A percentile compares a stretch with the other conserved stretches of the same genome.
Conservation (phyloP, 2,329 filamentous ascomycete species). For the Scolecobasidium constrictum region DNA sequence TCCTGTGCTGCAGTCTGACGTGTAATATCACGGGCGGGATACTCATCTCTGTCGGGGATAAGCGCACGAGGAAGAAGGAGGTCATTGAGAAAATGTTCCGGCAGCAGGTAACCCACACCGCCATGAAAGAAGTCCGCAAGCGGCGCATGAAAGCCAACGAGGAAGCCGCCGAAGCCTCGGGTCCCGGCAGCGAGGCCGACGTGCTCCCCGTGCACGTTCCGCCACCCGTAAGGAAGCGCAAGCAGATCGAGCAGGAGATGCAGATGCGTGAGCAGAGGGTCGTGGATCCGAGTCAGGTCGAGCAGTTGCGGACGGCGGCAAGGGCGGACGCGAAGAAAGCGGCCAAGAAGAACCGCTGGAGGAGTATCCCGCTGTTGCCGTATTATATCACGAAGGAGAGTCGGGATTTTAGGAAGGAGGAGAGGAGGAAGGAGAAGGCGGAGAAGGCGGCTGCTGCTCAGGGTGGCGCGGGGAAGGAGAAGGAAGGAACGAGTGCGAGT, state of each 20-base stretch:
- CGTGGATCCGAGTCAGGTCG: background rate
- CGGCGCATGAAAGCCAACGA: constrained; percentile 15
- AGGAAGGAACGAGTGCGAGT: too few species aligned
- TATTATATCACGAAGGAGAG: background rate
- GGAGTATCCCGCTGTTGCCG: background rate
- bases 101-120: constrained; percentile 61
- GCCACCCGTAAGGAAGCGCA: background rate
- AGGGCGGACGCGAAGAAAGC: background rate
- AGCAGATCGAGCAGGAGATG: background rate
- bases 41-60: constrained; percentile 65
- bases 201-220: background rate
- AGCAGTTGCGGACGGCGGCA: background rate
- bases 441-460: background rate
- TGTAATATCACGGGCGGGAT: constrained; percentile 69
- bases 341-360: background rate
- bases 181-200: background rate
- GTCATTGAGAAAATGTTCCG: constrained; percentile 66
- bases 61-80: constrained; percentile 73
- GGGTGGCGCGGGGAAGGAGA: too few species aligned
- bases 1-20: constrained; percentile 67
- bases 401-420: background rate
- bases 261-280: background rate
- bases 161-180: background rate
- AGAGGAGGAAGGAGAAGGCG: background rate
- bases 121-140: constrained; percentile 46